Conservation (phyloP, 306 rosid genomes). For the Cicer judaicum region DNA sequence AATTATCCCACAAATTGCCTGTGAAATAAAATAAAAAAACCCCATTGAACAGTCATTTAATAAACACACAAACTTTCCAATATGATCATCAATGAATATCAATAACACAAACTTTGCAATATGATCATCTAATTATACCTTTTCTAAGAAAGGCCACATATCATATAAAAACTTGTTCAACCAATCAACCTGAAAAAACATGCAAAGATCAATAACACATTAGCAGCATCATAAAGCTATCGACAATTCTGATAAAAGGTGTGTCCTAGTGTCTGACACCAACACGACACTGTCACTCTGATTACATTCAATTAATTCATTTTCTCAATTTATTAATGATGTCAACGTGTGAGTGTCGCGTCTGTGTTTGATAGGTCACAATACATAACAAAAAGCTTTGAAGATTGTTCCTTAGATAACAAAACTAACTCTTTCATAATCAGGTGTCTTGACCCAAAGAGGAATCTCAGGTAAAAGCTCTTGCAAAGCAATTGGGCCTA, state of each 20-base stretch:
- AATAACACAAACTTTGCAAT: neutral
- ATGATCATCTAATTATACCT: slow-evolving; percentile 67
- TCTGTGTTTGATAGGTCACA: neutral
- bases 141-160: slow-evolving; percentile 90
- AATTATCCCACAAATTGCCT: slow-evolving; percentile 76
- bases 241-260: too few relatives aligned
- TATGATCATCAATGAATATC: slow-evolving; percentile 57
- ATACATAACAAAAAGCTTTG: neutral
- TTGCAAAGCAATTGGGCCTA: slow-evolving; percentile 71
- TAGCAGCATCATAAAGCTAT: slow-evolving; percentile 8
- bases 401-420: slow-evolving; percentile 5
- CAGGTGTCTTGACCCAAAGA: slow-evolving; percentile 83
- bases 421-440: slow-evolving; percentile 80
- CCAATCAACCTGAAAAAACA: slow-evolving; percentile 82
- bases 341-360: too few relatives aligned
- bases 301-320: too few relatives aligned
- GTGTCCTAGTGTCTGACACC: too few relatives aligned
- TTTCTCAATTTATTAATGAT: too few relatives aligned
- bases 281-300: too few relatives aligned
- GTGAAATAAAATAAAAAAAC: slow-evolving; percentile 33
- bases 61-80: neutral
- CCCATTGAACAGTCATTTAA: slow-evolving; percentile 34
- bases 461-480: slow-evolving; percentile 88
- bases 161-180: slow-evolving; percentile 65
- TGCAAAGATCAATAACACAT: slow-evolving; percentile 37